Base-by-base conservation (phyloP, 225 moss, liverwort and hornwort genomes). In the Marchantia paleacea region DNA sequence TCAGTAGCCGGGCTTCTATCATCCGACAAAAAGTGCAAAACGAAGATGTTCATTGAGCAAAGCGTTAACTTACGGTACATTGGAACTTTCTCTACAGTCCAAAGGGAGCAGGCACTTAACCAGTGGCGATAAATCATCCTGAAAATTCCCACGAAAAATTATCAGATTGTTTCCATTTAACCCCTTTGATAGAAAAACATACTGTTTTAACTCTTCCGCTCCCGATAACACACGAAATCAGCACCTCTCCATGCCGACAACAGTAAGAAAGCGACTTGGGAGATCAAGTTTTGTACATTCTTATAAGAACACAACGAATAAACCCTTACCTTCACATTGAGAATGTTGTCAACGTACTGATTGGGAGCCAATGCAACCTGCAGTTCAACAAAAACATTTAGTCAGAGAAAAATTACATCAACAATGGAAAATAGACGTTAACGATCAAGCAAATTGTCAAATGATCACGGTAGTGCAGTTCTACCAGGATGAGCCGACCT, bases 401-500 rank as follows among this genome's bases (percentile, higher is more conserved):
- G 52, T 26, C 63, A n/a, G 18, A 19, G 48, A 30, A 14, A 39
- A 39, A 39, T 39, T 39, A 39, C 3, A 48, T 49, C 11, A 26
- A 63, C 11, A 73, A 8, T 50, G 49, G 62, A 52, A 63, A 12
- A 39, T 52, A 65, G 55, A 22, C 15, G n/a, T 18, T 39, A 39
- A 54, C 10, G 12, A 73, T 19, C 31, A 81, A 63, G 68, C 25
- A n/a, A 69, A 30, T 51, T 12, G 63, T 0, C 49, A 7, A 75
- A 77, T 55, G 73, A 73, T 80, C 66, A 79, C 39, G 69, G 78
- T 82, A 63, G 11, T 80, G 79, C 68, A 78, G 78, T 71, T 86
- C 69, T 92, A 97, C 97, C 95, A 99, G 86, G 14, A 99, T 93
- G 55, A 99, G 95, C 76, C 97, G 97, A 86, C 90, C 89, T 86